These are phyloP conservation scores for Aspergillus bombycis DNA, from an alignment of 2,329 filamentous ascomycete species.

Conservation along the genomic window DNA sequence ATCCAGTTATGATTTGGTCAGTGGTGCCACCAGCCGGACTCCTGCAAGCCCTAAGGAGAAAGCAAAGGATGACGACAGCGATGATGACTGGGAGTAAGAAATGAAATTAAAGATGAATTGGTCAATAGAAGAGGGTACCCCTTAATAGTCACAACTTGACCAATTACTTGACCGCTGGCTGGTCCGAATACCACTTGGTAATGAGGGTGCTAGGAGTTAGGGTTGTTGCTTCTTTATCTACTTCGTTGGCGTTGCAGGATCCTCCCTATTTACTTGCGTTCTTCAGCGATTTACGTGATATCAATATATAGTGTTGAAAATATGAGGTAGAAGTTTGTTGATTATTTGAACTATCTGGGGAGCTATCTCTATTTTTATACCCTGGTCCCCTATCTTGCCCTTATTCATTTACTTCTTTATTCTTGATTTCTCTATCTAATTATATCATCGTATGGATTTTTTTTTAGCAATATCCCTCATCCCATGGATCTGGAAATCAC, in stretches of 20 bases:
- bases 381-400: no score
- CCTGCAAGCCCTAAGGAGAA: slow-evolving; percentile 66
- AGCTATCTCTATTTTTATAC: no score
- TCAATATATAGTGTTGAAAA: slow-evolving; percentile 10
- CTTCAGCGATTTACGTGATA: slow-evolving; percentile 26
- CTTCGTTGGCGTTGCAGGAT: slow-evolving; percentile 6
- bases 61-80: slow-evolving; percentile 59
- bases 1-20: slow-evolving; percentile 93
- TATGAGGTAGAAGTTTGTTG: no score
- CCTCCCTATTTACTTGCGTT: slow-evolving; percentile 14
- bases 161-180: slow-evolving; percentile 19
- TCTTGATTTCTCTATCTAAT: no score
- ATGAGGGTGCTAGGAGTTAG: slow-evolving; percentile 19
- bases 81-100: slow-evolving; percentile 75
- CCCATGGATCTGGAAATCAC: no score
- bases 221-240: slow-evolving; percentile 3
- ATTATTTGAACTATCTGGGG: no score
- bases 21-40: slow-evolving; percentile 76
- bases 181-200: slow-evolving; percentile 12
- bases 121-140: not conserved
- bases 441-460: no score
- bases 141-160: not conserved
- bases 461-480: no score
- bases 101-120: not conserved
- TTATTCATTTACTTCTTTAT: no score